phyloP scores from a whole-genome alignment of 2,329 filamentous ascomycete genomes.

The Ophiostoma ulmi region DNA sequence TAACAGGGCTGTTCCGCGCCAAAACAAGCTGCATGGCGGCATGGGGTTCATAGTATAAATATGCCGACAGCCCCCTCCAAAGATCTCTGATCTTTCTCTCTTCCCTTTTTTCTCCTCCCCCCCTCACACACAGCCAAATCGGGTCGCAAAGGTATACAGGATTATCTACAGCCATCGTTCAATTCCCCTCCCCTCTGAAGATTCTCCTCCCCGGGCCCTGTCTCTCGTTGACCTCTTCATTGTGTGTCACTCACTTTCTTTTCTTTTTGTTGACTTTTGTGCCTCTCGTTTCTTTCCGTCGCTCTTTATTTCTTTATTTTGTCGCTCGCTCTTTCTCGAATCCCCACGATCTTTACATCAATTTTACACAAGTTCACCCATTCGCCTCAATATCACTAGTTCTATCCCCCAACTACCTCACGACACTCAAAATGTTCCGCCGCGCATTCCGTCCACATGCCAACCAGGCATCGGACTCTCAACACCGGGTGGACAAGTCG shows the following conservation, averaged over 20 bases:
- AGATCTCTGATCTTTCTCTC: slow-evolving; percentile 29
- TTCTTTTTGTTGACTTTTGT: slow-evolving; percentile 37
- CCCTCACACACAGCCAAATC: slow-evolving; percentile 49
- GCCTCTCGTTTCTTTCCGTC: slow-evolving; percentile 40
- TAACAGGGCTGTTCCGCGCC: slow-evolving; percentile 24
- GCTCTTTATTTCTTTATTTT: slow-evolving; percentile 45
- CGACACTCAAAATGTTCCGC: slow-evolving; percentile 69
- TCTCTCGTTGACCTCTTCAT: slow-evolving; percentile 40
- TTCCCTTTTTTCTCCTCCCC: slow-evolving; percentile 45
- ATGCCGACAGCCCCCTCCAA: slow-evolving; percentile 30
- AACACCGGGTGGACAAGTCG: slow-evolving; percentile 74
- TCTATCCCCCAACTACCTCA: neutral
- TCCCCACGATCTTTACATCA: slow-evolving; percentile 14
- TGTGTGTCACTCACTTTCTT: slow-evolving; percentile 34
- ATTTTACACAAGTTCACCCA: slow-evolving; percentile 12
- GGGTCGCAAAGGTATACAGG: slow-evolving; percentile 56
- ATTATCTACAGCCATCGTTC: slow-evolving; percentile 49
- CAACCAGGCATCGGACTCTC: slow-evolving; percentile 36
- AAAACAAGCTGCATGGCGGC: slow-evolving; percentile 5
- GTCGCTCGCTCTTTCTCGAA: slow-evolving; percentile 28
- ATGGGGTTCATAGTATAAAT: slow-evolving; percentile 19
- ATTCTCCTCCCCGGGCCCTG: slow-evolving; percentile 53
- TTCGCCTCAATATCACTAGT: neutral
- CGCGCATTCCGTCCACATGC: slow-evolving; percentile 75
- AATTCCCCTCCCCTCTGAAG: slow-evolving; percentile 34